Evolutionary conservation across 768 basidiomycete species (phyloP).

Genomic region (Leucogyrophana mollusca): DNA sequence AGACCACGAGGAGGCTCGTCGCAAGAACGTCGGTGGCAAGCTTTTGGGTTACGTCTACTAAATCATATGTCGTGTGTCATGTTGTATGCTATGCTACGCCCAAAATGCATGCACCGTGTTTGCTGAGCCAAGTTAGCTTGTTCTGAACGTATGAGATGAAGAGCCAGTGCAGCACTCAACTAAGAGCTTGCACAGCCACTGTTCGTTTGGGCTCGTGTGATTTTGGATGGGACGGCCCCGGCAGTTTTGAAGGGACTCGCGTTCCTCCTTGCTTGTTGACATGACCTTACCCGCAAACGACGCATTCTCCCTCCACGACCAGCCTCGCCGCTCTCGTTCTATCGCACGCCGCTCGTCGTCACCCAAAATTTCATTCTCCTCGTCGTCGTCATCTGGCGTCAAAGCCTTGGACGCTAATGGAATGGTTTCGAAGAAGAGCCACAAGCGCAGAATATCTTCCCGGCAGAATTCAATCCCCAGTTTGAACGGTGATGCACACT

Average conservation of each 20-base stretch:
- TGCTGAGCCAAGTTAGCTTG: slow-evolving; percentile 4
- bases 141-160: not conserved
- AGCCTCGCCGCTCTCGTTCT: slow-evolving; percentile 24
- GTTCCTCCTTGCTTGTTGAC: not conserved
- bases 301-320: slow-evolving; percentile 35
- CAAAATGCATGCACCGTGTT: slow-evolving; percentile 14
- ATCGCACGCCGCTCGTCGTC: slow-evolving; percentile 43
- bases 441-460: slow-evolving; percentile 18
- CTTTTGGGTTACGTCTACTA: slow-evolving; percentile 92
- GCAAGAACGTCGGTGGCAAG: slow-evolving; percentile 97
- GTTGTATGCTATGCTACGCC: slow-evolving; percentile 22
- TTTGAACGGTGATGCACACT: slow-evolving; percentile 5
- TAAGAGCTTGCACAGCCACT: too few species aligned
- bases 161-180: too few species aligned
- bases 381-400: slow-evolving; percentile 22
- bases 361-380: slow-evolving; percentile 43
- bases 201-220: too few species aligned
- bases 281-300: slow-evolving; percentile 36
- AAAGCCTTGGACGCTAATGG: slow-evolving; percentile 27
- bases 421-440: slow-evolving; percentile 38
- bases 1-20: slow-evolving; percentile 98
- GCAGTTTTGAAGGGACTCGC: not conserved
- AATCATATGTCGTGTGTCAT: slow-evolving; percentile 10
- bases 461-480: slow-evolving; percentile 13
- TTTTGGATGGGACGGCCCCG: too few species aligned